Evolutionary conservation across 2,329 filamentous ascomycete genomes (phyloP).

Genomic region (Penicillium corylophilum): DNA sequence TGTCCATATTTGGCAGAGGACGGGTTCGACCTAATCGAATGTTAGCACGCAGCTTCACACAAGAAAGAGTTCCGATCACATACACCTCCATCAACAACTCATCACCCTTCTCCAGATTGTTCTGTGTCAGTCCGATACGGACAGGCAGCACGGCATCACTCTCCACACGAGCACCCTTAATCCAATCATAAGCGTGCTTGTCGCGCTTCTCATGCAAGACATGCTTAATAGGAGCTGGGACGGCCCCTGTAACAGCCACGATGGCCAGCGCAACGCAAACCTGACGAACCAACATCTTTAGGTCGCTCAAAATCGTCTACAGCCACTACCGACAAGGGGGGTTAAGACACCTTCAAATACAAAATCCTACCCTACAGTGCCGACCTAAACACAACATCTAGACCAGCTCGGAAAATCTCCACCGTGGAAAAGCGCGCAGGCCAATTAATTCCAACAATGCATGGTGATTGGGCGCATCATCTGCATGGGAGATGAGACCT

Average conservation of each 20-base stretch:
- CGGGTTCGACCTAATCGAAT: slow-evolving; percentile 38
- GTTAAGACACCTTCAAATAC: slow-evolving; percentile 16
- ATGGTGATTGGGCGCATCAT: slow-evolving; percentile 16
- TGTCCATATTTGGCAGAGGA: slow-evolving; percentile 43
- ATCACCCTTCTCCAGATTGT: slow-evolving; percentile 46
- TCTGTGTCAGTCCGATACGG: slow-evolving; percentile 49
- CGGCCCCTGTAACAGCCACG: slow-evolving; percentile 24
- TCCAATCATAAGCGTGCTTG: slow-evolving; percentile 35
- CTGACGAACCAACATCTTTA: slow-evolving; percentile 18
- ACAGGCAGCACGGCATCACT: slow-evolving; percentile 42
- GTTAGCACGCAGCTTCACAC: neutral
- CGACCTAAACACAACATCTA: slow-evolving; percentile 2
- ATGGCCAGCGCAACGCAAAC: slow-evolving; percentile 19
- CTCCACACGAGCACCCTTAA: slow-evolving; percentile 38
- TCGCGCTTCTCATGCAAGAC: slow-evolving; percentile 46
- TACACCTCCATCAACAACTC: slow-evolving; percentile 46
- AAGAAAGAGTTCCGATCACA: neutral
- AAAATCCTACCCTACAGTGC: neutral
- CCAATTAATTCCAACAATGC: neutral
- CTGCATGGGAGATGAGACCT: slow-evolving; percentile 16
- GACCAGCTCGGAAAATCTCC: slow-evolving; percentile 9
- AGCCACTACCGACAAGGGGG: neutral
- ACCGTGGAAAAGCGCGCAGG: slow-evolving; percentile 1
- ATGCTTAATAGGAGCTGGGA: slow-evolving; percentile 33
- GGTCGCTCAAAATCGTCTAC: neutral